Evolutionary conservation across 306 rosid species (phyloP).

Genomic region (Vigna nakashimae): DNA sequence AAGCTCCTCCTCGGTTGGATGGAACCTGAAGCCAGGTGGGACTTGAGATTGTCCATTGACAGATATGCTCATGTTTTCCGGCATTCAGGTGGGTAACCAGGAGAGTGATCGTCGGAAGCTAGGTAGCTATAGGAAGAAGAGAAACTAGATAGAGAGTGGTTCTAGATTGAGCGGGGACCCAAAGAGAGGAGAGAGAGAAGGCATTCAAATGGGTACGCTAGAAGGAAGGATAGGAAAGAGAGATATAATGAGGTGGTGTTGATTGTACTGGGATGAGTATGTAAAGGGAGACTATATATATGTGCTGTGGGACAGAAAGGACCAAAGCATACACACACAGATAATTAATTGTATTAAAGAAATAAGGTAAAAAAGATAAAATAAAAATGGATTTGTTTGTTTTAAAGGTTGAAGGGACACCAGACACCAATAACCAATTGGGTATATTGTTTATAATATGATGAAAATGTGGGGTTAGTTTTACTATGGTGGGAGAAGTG

Average conservation of each 20-base stretch:
- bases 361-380: not conserved
- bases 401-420: constrained; percentile 38
- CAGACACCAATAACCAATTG: constrained; percentile 47
- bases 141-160: constrained; percentile 34
- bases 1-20: constrained; percentile 92
- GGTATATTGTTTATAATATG: constrained; percentile 19
- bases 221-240: constrained; percentile 35
- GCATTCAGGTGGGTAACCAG: constrained; percentile 46
- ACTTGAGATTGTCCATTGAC: constrained; percentile 94
- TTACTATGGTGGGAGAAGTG: constrained; percentile 51
- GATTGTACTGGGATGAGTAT: constrained; percentile 57
- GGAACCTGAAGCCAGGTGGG: constrained; percentile 92
- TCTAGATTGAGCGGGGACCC: constrained; percentile 39
- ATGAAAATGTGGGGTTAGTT: constrained; percentile 47
- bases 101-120: constrained; percentile 1
- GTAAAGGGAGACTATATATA: constrained; percentile 65
- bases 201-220: constrained; percentile 41
- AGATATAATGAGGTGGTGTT: constrained; percentile 42
- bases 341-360: constrained; percentile 2
- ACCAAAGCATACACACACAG: constrained; percentile 39
- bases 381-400: constrained; percentile 18
- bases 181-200: constrained; percentile 26
- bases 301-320: constrained; percentile 51
- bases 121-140: constrained; percentile 2
- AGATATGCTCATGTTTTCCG: constrained; percentile 75